phyloP scores from a whole-genome alignment of 2,329 filamentous ascomycete species.

The Chrysoporthe austroafricana region DNA sequence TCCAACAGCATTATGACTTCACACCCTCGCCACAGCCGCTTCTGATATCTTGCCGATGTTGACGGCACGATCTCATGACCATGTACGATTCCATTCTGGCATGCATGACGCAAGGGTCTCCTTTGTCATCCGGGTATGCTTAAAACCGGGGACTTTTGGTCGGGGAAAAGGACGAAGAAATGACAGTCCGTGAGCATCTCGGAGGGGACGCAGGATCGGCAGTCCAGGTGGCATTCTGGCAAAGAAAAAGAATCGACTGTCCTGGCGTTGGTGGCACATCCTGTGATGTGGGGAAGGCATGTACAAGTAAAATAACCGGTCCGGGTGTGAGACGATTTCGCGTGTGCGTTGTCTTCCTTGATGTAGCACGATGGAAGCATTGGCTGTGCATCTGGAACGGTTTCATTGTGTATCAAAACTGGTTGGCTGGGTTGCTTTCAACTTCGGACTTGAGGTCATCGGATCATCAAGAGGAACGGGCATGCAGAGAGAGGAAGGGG shows the following conservation, averaged over 20 bases:
- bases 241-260: not conserved
- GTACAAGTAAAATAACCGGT: not conserved
- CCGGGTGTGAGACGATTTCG: not conserved
- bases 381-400: not conserved
- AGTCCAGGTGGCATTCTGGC: not conserved
- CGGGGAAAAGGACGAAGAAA: not conserved
- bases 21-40: not conserved
- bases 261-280: slow-evolving; percentile 6
- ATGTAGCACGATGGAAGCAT: not conserved
- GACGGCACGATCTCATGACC: slow-evolving; percentile 1
- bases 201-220: not conserved
- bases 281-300: not conserved
- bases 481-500: not conserved
- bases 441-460: not conserved
- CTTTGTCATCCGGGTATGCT: not conserved
- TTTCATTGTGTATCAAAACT: slow-evolving; percentile 2
- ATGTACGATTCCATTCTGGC: not conserved
- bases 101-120: not conserved
- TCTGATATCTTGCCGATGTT: not conserved
- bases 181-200: not conserved
- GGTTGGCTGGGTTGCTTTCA: slow-evolving; percentile 1
- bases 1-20: slow-evolving; percentile 1
- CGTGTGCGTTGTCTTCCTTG: not conserved
- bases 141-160: not conserved
- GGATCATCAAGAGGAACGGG: not conserved